These are phyloP conservation scores for Pleurotus cornucopiae DNA, from an alignment of 768 basidiomycete genomes.

Conservation along the genomic window DNA sequence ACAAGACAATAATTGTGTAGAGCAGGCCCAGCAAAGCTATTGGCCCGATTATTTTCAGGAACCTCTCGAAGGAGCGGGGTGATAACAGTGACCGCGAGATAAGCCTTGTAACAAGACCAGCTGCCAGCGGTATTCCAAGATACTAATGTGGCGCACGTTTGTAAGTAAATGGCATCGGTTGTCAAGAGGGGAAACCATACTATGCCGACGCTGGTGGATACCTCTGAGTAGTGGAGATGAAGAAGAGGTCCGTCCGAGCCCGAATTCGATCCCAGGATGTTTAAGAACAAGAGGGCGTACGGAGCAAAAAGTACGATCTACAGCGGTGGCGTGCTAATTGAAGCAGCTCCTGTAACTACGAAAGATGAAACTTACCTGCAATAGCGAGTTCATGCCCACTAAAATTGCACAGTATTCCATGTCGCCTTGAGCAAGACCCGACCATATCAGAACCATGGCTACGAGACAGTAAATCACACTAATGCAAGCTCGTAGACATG, in stretches of 20 bases:
- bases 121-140: slow-evolving; percentile 75
- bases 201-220: slow-evolving; percentile 67
- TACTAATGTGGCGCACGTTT: slow-evolving; percentile 40
- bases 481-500: neutral
- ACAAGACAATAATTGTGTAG: slow-evolving; percentile 76
- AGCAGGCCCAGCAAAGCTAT: slow-evolving; percentile 71
- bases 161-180: neutral
- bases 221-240: slow-evolving; percentile 51
- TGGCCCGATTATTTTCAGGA: slow-evolving; percentile 68
- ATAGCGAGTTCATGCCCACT: slow-evolving; percentile 73
- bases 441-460: slow-evolving; percentile 84
- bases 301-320: slow-evolving; percentile 80
- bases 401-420: slow-evolving; percentile 72
- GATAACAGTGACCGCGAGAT: slow-evolving; percentile 39
- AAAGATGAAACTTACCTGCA: slow-evolving; percentile 20
- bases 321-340: neutral
- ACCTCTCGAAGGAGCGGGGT: slow-evolving; percentile 48
- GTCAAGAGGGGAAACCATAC: slow-evolving; percentile 34
- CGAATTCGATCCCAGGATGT: slow-evolving; percentile 45
- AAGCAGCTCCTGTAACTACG: neutral
- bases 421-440: slow-evolving; percentile 67
- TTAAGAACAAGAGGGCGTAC: slow-evolving; percentile 68
- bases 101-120: slow-evolving; percentile 69
- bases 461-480: slow-evolving; percentile 37
- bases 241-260: slow-evolving; percentile 30